Base-by-base conservation (phyloP, 163 green algal species). In the Scenedesmus sp. region DNA sequence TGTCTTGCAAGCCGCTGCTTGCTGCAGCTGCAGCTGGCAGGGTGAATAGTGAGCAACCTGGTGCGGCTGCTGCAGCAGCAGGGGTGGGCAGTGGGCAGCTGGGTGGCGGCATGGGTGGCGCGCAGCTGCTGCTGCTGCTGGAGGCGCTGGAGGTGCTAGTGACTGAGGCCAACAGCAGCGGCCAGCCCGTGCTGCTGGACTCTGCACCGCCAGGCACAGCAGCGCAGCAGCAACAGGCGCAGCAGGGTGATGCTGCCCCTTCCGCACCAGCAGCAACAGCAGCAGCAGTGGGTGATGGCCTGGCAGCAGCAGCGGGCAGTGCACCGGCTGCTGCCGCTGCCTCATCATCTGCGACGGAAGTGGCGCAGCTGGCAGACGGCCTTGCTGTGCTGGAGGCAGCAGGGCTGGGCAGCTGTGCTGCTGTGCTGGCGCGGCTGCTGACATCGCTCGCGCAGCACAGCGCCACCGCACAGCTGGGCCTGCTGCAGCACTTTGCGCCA, bases 361-460 rank as follows among this genome's bases (percentile, higher is more conserved):
- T 95, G 56, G 79, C 92, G 81, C 87, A 92, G 77, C 59, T 95
- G 15, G 94, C 92, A 52, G 91, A 93, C 66, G 91, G 92, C n/a
- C 84, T 95, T 26, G 91, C 83, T 12, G 86, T 90, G 16, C 62
- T 94, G 54, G 88, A 92, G 73, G 54, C 84, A 23, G 81, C 70
- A 8, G 92, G 93, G 4, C 79, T 93, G 1, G 81, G 82, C n/a
- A 66, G 64, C 20, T 91, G 70, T 57, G 83, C 87, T 15, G 88
- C 70, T 18, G 91, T 91, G 57, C 88, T 97, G 62, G 96, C 95
- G 0, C 91, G 94, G 9, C 87, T 97, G 13, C 87, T 97, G 81
- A 96, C 96, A 2, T 90, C 95, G 56, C 88, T 97, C 56, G 95
- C 96, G 4, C 93, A 92, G 52, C 82, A 91, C 84, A 94, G 95